A percentile compares a stretch with the other conserved stretches of the same genome.
Evolutionary conservation across 257 asterid genomes (phyloP).

Genomic region (Linderniella brevidens): DNA sequence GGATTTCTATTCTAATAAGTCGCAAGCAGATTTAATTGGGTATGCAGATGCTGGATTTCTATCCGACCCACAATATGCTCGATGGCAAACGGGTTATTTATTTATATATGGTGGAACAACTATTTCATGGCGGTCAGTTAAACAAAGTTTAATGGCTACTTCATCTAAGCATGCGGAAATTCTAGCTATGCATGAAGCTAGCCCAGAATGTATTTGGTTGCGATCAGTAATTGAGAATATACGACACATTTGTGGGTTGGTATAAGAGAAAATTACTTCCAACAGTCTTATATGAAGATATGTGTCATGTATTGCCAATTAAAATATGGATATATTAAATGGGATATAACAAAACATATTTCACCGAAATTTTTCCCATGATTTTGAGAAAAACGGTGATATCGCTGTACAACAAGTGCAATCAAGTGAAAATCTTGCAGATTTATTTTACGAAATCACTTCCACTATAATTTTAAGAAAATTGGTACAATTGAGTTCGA

Average conservation of each 20-base stretch:
- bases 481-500: neutral
- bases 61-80: too few relatives aligned
- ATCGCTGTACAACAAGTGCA: neutral
- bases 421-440: neutral
- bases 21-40: too few relatives aligned
- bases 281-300: neutral
- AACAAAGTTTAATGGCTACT: neutral
- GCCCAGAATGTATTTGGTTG: neutral
- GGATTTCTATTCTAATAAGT: too few relatives aligned
- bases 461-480: neutral
- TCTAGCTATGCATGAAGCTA: neutral
- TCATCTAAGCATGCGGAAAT: neutral
- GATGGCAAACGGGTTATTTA: neutral
- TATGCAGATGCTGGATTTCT: too few relatives aligned
- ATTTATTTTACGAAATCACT: neutral
- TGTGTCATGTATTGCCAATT: neutral
- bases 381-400: neutral
- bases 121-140: neutral
- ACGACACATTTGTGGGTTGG: neutral
- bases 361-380: neutral
- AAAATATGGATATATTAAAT: neutral
- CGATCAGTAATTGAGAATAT: neutral
- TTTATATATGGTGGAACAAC: neutral
- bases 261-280: neutral
- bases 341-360: neutral